These are phyloP conservation scores for Pyrus pyrifolia DNA, from an alignment of 306 rosid species.

Conservation along the genomic window DNA sequence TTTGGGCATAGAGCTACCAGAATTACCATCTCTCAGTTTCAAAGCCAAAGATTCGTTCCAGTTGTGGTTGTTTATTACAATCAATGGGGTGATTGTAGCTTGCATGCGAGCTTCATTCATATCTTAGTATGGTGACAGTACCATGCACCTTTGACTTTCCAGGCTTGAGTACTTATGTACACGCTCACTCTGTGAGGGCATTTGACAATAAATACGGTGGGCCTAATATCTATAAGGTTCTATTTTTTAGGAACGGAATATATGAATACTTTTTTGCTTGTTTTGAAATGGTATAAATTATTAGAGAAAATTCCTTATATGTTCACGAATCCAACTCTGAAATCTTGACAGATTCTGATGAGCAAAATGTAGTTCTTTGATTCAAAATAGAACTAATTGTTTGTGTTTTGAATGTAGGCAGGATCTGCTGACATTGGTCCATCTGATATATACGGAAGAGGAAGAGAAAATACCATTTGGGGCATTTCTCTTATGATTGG, in stretches of 20 bases:
- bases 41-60: background rate
- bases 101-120: background rate
- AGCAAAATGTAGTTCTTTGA: background rate
- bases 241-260: background rate
- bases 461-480: constrained; percentile 97
- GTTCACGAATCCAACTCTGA: constrained; percentile 1
- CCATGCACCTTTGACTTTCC: background rate
- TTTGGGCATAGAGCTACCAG: constrained; percentile 2
- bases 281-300: background rate
- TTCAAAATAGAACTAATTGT: constrained; percentile 18
- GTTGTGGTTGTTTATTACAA: background rate
- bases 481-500: constrained; percentile 81
- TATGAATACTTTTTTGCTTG: background rate
- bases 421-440: constrained; percentile 75
- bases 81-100: background rate
- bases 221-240: background rate
- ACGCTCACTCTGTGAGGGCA: background rate
- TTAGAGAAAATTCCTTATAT: background rate
- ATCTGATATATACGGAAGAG: constrained; percentile 58
- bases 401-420: constrained; percentile 53
- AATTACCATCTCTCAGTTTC: constrained; percentile 1
- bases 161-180: background rate
- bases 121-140: background rate
- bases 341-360: constrained; percentile 3
- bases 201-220: background rate